A percentile compares a stretch with the other conserved stretches of the same genome.
Conservation (phyloP, 2,329 filamentous ascomycete species). For the Stachybotrys chartarum region DNA sequence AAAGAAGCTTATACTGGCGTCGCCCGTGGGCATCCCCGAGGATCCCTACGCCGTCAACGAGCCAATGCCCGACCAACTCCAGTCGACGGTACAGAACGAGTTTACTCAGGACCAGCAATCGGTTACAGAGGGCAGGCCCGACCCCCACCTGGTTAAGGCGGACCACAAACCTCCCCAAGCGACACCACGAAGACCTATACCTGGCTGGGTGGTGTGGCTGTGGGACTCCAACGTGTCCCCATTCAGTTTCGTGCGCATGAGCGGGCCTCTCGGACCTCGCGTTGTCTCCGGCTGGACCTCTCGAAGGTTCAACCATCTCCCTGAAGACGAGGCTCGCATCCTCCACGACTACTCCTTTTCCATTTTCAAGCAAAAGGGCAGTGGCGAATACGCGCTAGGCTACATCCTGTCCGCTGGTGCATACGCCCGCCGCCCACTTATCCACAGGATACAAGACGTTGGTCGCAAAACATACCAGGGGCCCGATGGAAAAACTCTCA, state of each 20-base stretch:
- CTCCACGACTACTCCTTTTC: slow-evolving; percentile 93
- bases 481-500: slow-evolving; percentile 16
- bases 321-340: slow-evolving; percentile 68
- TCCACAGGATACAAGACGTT: slow-evolving; percentile 78
- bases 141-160: slow-evolving; percentile 28
- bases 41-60: slow-evolving; percentile 74
- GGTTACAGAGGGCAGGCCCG: slow-evolving; percentile 26
- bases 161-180: slow-evolving; percentile 22
- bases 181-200: slow-evolving; percentile 49
- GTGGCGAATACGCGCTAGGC: slow-evolving; percentile 86
- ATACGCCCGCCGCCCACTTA: slow-evolving; percentile 80
- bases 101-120: slow-evolving; percentile 66
- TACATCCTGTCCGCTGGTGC: slow-evolving; percentile 93
- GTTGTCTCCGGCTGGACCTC: slow-evolving; percentile 94
- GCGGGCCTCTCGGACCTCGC: slow-evolving; percentile 82
- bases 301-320: slow-evolving; percentile 84
- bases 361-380: slow-evolving; percentile 85
- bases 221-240: slow-evolving; percentile 98
- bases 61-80: slow-evolving; percentile 68
- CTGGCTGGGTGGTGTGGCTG: slow-evolving; percentile 83
- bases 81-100: slow-evolving; percentile 69
- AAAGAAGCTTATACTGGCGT: slow-evolving; percentile 93
- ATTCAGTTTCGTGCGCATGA: slow-evolving; percentile 82
- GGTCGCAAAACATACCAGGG: slow-evolving; percentile 58
- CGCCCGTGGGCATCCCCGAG: slow-evolving; percentile 89